phyloP scores from a whole-genome alignment of 768 basidiomycete genomes.

The Strobilomyces dryophilus region DNA sequence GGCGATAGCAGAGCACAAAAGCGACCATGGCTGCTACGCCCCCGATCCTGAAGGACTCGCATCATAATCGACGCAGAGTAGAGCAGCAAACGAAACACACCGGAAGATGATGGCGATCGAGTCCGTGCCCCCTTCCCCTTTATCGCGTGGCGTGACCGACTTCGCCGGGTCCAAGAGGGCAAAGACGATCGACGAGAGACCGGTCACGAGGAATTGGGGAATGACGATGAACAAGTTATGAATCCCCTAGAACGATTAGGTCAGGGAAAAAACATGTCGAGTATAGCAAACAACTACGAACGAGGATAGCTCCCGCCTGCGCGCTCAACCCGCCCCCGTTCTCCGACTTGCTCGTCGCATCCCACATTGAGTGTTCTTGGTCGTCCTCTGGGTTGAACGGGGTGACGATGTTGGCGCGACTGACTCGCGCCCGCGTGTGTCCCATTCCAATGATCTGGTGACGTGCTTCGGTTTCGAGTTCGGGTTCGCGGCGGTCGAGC shows the following conservation, averaged over 20 bases:
- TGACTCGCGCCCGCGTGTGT: conserved; percentile 46
- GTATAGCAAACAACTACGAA: conserved; percentile 34
- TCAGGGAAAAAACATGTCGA: not conserved
- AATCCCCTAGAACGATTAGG: conserved; percentile 59
- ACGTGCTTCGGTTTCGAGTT: conserved; percentile 7
- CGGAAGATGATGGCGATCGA: conserved; percentile 80
- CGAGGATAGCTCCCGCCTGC: conserved; percentile 86
- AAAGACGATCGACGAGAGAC: conserved; percentile 80
- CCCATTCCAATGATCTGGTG: conserved; percentile 31
- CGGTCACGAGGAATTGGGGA: conserved; percentile 92
- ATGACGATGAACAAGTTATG: conserved; percentile 94
- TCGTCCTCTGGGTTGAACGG: conserved; percentile 14
- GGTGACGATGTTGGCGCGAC: conserved; percentile 39
- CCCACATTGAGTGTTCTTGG: conserved; percentile 7
- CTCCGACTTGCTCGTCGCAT: conserved; percentile 7
- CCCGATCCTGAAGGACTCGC: conserved; percentile 41
- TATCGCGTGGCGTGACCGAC: conserved; percentile 28
- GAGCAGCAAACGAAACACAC: conserved; percentile 31
- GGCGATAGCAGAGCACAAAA: conserved; percentile 49
- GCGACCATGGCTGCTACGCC: conserved; percentile 53
- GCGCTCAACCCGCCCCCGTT: conserved; percentile 48
- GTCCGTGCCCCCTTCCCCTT: not conserved
- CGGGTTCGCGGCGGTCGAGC: not conserved
- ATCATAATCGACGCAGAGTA: not conserved
- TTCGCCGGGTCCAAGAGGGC: conserved; percentile 73